Base-by-base conservation (phyloP, 257 asterid species). In the Nyctanthes arbortristis region DNA sequence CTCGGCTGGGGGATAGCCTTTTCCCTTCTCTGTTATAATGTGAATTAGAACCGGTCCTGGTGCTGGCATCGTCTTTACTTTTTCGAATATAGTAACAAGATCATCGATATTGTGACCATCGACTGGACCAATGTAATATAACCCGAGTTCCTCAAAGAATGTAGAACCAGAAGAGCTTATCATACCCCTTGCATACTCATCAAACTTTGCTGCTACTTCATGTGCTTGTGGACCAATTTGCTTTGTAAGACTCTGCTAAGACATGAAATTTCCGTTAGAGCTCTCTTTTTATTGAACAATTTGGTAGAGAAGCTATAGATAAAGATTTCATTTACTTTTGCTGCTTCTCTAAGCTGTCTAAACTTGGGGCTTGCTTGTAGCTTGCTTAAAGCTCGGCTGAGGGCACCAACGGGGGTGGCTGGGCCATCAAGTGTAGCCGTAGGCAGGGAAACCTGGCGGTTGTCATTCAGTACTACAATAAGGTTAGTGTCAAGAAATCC, bases 111-210 rank as follows among this genome's bases (percentile, higher is more conserved):
- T 77, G 3, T 79, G 87, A 3, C 87, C 87, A 31, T 82, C 85
- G 27, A 82, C 79, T 30, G 85, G 87, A 20, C 85, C 83, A 30
- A 82, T 82, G 27, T 82, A 82, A 65, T 82, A 82, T 43, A 82
- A 62, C 25, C 87, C 83, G 4, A 82, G 77, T 73, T 82, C 84
- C 77, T 82, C 87, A 28, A 82, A 82, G 67, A 82, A 68, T 0
- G 79, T 79, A 29, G 87, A 79, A 31, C 84, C 81, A 20, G 82
- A n/a, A 67, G 79, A 82, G 75, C 80, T 82, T 12, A 82, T 14
- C 87, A 82, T 79, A 0, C 87, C 87, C 67, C 84, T 73, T 4
- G 87, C 87, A 71, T 79, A 82, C 80, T 82, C 87, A 71, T 82
- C 87, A 54, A 82, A 69, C 74, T 82, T 82, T 8, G 84, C 87